Evolutionary conservation across 371 early-diverging fungal species (phyloP).

Genomic region (Mucor piriformis): DNA sequence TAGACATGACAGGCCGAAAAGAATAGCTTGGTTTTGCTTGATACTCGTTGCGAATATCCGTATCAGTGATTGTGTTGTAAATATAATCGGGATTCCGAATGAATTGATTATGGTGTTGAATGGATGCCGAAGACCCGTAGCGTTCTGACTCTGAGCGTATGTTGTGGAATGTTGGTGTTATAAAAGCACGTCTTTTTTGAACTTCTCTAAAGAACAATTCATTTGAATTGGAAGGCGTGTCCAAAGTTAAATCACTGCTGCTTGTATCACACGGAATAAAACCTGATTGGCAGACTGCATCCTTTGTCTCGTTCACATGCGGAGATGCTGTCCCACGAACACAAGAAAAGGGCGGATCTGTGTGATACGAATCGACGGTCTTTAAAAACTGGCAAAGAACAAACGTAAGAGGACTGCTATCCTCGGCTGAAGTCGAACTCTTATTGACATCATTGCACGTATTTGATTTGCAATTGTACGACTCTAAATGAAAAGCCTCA

Average conservation of each 20-base stretch:
- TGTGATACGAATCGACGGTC: neutral
- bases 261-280: neutral
- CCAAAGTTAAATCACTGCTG: neutral
- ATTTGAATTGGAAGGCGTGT: neutral
- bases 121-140: too few relatives aligned
- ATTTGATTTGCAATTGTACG: neutral
- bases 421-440: neutral
- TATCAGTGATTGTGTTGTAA: too few relatives aligned
- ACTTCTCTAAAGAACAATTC: too few relatives aligned
- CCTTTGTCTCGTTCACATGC: neutral
- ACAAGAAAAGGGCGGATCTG: neutral
- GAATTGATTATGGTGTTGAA: too few relatives aligned
- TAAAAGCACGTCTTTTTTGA: too few relatives aligned
- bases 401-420: neutral
- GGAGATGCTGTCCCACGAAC: neutral
- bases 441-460: slow-evolving; percentile 30
- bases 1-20: too few relatives aligned
- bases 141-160: too few relatives aligned
- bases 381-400: neutral
- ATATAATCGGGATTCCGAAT: too few relatives aligned
- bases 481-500: too few relatives aligned
- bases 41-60: too few relatives aligned
- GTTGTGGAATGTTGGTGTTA: too few relatives aligned
- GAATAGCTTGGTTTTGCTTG: too few relatives aligned
- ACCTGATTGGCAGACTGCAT: neutral